Evolutionary conservation across 2,329 filamentous ascomycete genomes (phyloP).

Genomic region (Penicillium sp.): DNA sequence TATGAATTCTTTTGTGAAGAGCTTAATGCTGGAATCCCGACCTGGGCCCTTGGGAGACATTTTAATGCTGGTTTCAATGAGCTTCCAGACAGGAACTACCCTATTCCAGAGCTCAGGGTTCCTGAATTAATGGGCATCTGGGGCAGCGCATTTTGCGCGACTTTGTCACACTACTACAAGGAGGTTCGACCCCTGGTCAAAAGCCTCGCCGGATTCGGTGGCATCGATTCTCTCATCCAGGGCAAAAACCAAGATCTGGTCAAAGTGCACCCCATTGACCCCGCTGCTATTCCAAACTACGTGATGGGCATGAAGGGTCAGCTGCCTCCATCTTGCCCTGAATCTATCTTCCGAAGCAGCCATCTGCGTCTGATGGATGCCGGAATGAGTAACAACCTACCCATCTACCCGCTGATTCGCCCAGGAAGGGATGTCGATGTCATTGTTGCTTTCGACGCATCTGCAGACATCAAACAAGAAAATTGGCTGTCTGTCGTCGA

Average conservation of each 20-base stretch:
- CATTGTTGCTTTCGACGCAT: slow-evolving; percentile 90
- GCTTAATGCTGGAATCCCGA: slow-evolving; percentile 87
- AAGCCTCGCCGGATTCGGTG: slow-evolving; percentile 72
- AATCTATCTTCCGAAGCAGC: slow-evolving; percentile 70
- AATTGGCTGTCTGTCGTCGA: slow-evolving; percentile 96
- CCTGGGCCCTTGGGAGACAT: slow-evolving; percentile 85
- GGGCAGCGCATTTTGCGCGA: slow-evolving; percentile 95
- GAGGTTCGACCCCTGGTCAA: slow-evolving; percentile 84
- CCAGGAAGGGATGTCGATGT: slow-evolving; percentile 88
- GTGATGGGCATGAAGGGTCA: slow-evolving; percentile 77
- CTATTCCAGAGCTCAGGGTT: slow-evolving; percentile 81
- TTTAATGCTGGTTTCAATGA: slow-evolving; percentile 75
- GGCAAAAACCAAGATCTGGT: slow-evolving; percentile 81
- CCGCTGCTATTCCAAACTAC: slow-evolving; percentile 88
- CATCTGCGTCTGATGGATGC: slow-evolving; percentile 92
- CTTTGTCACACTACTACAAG: slow-evolving; percentile 92
- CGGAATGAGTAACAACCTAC: slow-evolving; percentile 97
- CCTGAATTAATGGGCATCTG: slow-evolving; percentile 92
- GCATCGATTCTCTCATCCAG: slow-evolving; percentile 80
- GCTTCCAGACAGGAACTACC: slow-evolving; percentile 65
- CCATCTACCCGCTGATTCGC: slow-evolving; percentile 89
- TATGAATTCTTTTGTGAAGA: slow-evolving; percentile 97
- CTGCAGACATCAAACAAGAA: slow-evolving; percentile 87
- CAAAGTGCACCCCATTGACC: slow-evolving; percentile 93
- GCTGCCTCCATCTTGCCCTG: slow-evolving; percentile 76